Evolutionary conservation across 495 filamentous ascomycete genomes (phyloP), one percentile per base, ranked within the genome.

Genomic region (Hypomontagnella monticulosa): DNA sequence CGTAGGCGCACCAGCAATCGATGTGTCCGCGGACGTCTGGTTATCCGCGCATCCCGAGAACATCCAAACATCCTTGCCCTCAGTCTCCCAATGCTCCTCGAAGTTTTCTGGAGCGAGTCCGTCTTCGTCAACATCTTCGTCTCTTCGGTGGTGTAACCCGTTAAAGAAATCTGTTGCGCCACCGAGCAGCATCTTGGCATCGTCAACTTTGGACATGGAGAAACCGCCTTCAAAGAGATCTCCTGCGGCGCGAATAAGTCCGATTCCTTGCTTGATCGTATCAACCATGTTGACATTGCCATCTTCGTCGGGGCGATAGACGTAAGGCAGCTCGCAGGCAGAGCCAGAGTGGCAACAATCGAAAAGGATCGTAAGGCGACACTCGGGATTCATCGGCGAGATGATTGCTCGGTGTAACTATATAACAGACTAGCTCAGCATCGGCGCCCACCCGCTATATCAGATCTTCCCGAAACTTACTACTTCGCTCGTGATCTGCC

Each of bases 301-400:
- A 15, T 83, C 75, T 19, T 78, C 78, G 67, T 87, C 81, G 2
- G 81, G 80, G 7, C 79, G 79, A 70, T 82, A 88, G 14, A 87
- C 82, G 61, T 81, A 87, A 4, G 85, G 85, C 0, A 88, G 73
- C 56, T 88, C 85, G 53, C 85, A 74, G 0, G 84, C 84, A 0
- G 84, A 86, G 49, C 85, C 85, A n/a, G 79, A 83, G 66, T 88
- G 85, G 71, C 85, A 88, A 75, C 85, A 88, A 67, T 88, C 85
- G 60, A 88, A 83, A 20, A 88, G 71, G 48, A 87, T 79, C 55
- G 84, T 84, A 18, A 88, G 76, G 4, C 81, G 81, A 47, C 78
- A 80, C 7, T 62, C 74, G 0, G 83, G 78, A 27, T 79, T 77
- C 75, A 88, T 76, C 4, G 78, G 75, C 0, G 81, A 81, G 49